Evolutionary conservation across 2,329 filamentous ascomycete species (phyloP), one percentile per base, ranked within the genome.

Genomic region (Talaromyces sp.): DNA sequence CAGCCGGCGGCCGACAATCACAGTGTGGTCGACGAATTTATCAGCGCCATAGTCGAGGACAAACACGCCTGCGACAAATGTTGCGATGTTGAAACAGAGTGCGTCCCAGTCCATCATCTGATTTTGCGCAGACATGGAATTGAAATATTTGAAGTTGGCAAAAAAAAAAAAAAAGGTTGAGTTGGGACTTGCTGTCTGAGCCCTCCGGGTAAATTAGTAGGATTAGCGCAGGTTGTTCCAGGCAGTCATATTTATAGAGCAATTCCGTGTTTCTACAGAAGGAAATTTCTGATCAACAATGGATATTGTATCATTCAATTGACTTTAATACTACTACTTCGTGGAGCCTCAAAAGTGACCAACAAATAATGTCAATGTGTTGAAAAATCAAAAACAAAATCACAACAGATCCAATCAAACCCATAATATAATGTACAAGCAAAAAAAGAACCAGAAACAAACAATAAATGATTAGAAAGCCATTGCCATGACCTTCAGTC

Each of bases 31-130:
- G 63, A 84, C 74, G 68, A 84, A 84, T 57, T 78, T 79, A 67
- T 84, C 81, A 25, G 81, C 80, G 9, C 81, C 81, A 63, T 72
- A 79, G 64, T 84, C 81, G 42, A 84, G 76, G 11, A 84, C 67
- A 64, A 82, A 82, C 0, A 82, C 72, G 1, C 75, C 75, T 11
- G 74, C 72, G 51, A 81, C 68, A 60, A 83, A 65, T 0, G 63
- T 58, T 4, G 67, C 66, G 5, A 36, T 53, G 36, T 80, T 79
- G 68, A 78, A 82, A 22, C 67, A 65, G 8, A 78, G 63, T 7
- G 28, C 63, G 59, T 77, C 72, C 65, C 68, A 71, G 63, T 77
- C 70, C 67, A 71, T 70, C 49, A 10, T 54, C 6, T 30, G 2
- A 8, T 30, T 30, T 7, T 30, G 6, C 27, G 4, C 28, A 30